These are phyloP conservation scores for Cryphonectria radicalis DNA, from an alignment of 2,329 filamentous ascomycete genomes.

Conservation along the genomic window DNA sequence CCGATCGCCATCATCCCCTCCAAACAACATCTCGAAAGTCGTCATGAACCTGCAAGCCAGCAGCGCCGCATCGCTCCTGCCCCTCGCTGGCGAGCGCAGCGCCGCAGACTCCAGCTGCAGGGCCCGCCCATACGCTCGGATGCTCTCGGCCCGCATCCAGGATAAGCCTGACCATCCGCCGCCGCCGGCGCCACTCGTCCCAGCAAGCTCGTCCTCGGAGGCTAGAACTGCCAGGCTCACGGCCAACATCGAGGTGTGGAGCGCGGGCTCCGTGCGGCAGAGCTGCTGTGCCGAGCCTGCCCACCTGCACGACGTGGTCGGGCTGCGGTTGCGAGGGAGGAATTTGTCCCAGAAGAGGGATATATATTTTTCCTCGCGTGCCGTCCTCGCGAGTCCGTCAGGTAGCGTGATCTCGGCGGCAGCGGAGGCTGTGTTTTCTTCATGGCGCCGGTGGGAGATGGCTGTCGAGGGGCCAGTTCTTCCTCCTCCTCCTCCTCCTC, in stretches of 20 bases:
- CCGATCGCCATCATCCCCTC: neutral
- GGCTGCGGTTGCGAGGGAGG: constrained; percentile 1
- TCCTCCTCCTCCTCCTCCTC: neutral
- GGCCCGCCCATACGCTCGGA: constrained; percentile 31
- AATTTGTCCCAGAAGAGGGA: constrained; percentile 17
- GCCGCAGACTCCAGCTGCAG: constrained; percentile 29
- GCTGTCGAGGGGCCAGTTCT: neutral
- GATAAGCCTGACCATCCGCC: neutral
- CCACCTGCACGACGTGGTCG: constrained; percentile 31
- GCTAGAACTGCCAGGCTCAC: constrained; percentile 29
- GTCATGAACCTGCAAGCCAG: constrained; percentile 33
- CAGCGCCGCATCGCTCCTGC: constrained; percentile 31
- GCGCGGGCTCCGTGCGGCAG: constrained; percentile 29
- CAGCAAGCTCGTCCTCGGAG: constrained; percentile 2
- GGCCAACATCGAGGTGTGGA: constrained; percentile 23
- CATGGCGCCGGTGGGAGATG: constrained; percentile 14
- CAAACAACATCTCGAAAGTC: constrained; percentile 32
- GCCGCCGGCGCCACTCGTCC: neutral
- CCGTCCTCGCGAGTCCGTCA: neutral
- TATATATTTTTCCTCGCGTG: constrained; percentile 17
- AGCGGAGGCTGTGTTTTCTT: neutral
- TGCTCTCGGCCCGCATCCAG: constrained; percentile 29
- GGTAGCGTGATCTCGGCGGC: constrained; percentile 1
- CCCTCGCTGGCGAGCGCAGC: constrained; percentile 25
- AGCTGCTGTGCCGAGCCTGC: constrained; percentile 30